Evolutionary conservation across 257 asterid species (phyloP), one percentile per base, ranked within the genome.

Genomic region (Catharanthus roseus): DNA sequence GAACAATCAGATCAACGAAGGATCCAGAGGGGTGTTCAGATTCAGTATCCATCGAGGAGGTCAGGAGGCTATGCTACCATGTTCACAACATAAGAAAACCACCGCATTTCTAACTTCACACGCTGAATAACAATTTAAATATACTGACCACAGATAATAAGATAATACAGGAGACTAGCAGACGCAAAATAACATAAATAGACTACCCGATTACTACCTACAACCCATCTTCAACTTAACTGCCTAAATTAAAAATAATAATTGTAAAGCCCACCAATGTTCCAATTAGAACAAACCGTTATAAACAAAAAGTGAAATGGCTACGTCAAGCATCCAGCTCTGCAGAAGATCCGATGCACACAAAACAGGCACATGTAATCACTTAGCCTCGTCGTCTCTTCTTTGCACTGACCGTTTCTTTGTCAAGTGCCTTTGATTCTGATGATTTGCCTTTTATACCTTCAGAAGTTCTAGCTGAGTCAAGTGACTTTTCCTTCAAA

Each of bases 331-430:
- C 28, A 38, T 55, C 66, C 74, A 54, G 49, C 36, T 19, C 31
- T 24, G 26, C 0, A 51, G 31, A 41, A 19, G 55, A 62, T 34
- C 19, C 21, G 18, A 62, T 16, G 29, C 19, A 29, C 36, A 41
- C 57, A 0, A 6, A 24, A 65, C 57, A 73, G 67, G 64, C 8
- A 11, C 10, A 49, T 2, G 6, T 26, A 62, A 9, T 6, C 11
- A 5, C 47, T 41, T 45, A 44, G 29, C 81, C 83, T 64, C 88
- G 81, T 38, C 81, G 80, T 53, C 93, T 84, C 75, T 89, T 93
- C 86, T 86, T 93, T 42, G 81, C 82, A 39, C 83, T 71, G 74
- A 81, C 85, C 5, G 81, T 29, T 81, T 85, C 97, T 62, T 62
- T 84, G 74, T 80, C 90, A 71, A 74, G 85, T 29, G 82, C 82